These are phyloP conservation scores for Myotisia sp. DNA, from an alignment of 2,329 filamentous ascomycete species.

Conservation along the genomic window DNA sequence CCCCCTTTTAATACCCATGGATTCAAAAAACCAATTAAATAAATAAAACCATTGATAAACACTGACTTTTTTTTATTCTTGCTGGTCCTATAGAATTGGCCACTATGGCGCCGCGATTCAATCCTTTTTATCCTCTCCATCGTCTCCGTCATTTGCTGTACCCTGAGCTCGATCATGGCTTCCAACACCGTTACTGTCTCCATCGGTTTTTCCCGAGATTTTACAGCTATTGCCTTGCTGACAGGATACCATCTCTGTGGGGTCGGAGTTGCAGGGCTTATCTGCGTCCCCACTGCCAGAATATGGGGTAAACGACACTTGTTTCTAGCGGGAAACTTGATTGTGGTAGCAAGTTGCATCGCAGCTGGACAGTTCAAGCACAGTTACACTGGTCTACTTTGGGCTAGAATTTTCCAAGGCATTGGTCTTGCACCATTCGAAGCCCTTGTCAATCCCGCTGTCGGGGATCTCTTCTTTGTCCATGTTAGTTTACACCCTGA, in stretches of 20 bases:
- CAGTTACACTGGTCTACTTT: slow-evolving; percentile 59
- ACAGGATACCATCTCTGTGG: slow-evolving; percentile 82
- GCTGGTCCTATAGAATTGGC: slow-evolving; percentile 51
- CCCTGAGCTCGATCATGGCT: slow-evolving; percentile 72
- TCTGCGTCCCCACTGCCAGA: slow-evolving; percentile 75
- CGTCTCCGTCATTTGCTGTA: slow-evolving; percentile 67
- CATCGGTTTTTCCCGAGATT: slow-evolving; percentile 47
- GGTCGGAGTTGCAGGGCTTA: slow-evolving; percentile 63
- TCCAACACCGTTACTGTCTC: slow-evolving; percentile 72
- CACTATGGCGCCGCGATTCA: slow-evolving; percentile 68
- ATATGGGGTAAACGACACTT: slow-evolving; percentile 89
- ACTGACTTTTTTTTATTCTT: no score
- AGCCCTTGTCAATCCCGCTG: slow-evolving; percentile 71
- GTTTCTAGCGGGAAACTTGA: slow-evolving; percentile 61
- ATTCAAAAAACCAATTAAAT: no score
- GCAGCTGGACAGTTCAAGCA: slow-evolving; percentile 61
- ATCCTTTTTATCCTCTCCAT: slow-evolving; percentile 68
- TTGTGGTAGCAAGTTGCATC: slow-evolving; percentile 58
- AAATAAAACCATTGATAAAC: no score
- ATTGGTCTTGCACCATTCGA: slow-evolving; percentile 80
- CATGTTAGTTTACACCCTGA: slow-evolving; percentile 42
- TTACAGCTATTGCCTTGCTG: slow-evolving; percentile 65
- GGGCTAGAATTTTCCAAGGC: slow-evolving; percentile 71
- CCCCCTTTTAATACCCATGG: no score
- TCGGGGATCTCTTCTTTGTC: slow-evolving; percentile 83